phyloP scores from a whole-genome alignment of 805 yeast species.

The Komagataella pseudopastoris region DNA sequence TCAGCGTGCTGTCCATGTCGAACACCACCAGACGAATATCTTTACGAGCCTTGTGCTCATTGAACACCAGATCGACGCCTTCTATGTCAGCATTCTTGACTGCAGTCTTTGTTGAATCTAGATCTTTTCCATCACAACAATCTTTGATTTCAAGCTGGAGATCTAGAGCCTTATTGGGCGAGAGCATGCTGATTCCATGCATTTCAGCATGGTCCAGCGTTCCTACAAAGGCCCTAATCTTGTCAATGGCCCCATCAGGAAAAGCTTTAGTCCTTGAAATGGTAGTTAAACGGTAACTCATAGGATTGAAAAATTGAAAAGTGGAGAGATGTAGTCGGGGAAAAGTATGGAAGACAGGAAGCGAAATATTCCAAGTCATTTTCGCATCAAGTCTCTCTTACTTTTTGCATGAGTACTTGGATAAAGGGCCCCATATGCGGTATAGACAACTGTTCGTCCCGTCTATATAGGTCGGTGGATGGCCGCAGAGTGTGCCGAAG shows the following conservation, averaged over 20 bases:
- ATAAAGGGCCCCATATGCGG: constrained; percentile 79
- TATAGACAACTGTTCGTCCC: constrained; percentile 75
- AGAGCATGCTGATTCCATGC: constrained; percentile 3
- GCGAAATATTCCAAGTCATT: not conserved
- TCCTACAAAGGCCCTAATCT: not conserved
- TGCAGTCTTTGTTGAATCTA: not conserved
- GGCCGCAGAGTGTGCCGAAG: constrained; percentile 79
- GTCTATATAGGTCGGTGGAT: constrained; percentile 55
- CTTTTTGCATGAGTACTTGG: constrained; percentile 19
- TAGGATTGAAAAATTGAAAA: not conserved
- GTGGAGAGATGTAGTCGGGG: not conserved
- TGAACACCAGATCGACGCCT: constrained; percentile 29
- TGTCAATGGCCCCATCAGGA: not conserved
- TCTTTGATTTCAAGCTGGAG: not conserved
- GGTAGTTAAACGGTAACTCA: not conserved
- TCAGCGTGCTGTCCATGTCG: constrained; percentile 96
- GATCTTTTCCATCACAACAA: not conserved
- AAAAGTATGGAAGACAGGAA: not conserved
- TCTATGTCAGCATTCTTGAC: constrained; percentile 12
- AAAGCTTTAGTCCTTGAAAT: not conserved
- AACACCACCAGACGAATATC: constrained; percentile 59
- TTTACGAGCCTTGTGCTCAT: constrained; percentile 20
- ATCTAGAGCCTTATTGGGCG: not conserved
- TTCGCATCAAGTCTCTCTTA: not conserved
- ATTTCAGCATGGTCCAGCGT: not conserved